Evolutionary conservation across 176 grass and related monocot genomes (phyloP), one percentile per base, ranked within the genome.

Genomic region (Saccharum spontaneum): DNA sequence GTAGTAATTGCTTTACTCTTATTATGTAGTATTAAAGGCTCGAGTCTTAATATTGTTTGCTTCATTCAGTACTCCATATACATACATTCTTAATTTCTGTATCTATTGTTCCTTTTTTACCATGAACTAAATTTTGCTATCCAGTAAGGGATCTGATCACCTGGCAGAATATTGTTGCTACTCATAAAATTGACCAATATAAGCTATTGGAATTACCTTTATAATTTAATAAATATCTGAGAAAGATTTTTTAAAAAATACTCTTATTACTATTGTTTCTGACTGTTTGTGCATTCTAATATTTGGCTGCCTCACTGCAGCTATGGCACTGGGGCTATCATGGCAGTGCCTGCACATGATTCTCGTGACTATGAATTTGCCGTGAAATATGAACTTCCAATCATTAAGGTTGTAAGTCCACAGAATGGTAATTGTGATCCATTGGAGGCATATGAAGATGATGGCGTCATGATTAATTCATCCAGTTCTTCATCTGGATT

Each of bases 261-360:
- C 22, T 52, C 14, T n/a, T 72, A 28, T 12, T 61, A 61, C 59
- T 44, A 16, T 75, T 16, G 11, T 69, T 22, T 66, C 49, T 23
- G 4, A 18, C 4, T 64, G 5, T 34, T 1, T 83, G 31, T 18
- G 11, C 45, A 43, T 28, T 72, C 57, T 65, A 73, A 84, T 36
- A 3, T 50, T 84, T 74, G 55, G 71, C 18, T 71, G 48, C 36
- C 71, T 72, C 74, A 12, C 69, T 92, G 76, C 83, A 98, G 96
- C 66, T 98, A 98, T 55, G 96, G 96, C 54, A 98, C 93, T 66
- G 96, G 95, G 66, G 93, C 96, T 88, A 98, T 95, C 67, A 98
- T 98, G 96, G 96, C 96, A 61, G 96, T 98, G 43, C 96, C 96
- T 71, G 93, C 93, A 68, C 96, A 98, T 85, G 96, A 98, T 71